Evolutionary conservation across 73 alveolate genomes (phyloP).

Genomic region (Paramecium octaurelia): DNA sequence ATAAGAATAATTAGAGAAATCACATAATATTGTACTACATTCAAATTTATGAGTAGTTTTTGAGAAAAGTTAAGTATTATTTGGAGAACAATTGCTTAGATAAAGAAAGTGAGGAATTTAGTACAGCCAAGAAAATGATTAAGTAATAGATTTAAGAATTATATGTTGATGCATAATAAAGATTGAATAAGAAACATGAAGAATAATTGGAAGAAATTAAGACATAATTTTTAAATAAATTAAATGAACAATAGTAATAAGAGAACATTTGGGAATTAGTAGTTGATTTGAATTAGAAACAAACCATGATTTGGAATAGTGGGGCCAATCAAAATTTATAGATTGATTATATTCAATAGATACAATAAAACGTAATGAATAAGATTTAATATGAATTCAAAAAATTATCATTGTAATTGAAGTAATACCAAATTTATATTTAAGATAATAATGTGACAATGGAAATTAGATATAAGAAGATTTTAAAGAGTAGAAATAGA

Average conservation of each 20-base stretch:
- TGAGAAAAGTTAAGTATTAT: background rate
- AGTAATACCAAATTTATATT: background rate
- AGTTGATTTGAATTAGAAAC: background rate
- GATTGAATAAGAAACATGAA: slow-evolving; percentile 7
- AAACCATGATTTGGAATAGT: background rate
- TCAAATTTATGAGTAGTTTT: background rate
- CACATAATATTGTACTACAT: background rate
- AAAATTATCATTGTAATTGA: background rate
- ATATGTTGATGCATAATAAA: background rate
- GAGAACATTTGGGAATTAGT: background rate
- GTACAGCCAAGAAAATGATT: background rate
- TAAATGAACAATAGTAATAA: background rate
- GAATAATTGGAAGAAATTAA: background rate
- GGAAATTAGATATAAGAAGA: background rate
- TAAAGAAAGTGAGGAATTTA: slow-evolving; percentile 22
- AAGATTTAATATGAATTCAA: background rate
- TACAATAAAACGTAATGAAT: background rate
- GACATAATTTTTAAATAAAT: background rate
- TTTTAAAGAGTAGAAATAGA: background rate
- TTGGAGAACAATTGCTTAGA: slow-evolving; percentile 2
- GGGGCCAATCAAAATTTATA: slow-evolving; percentile 6
- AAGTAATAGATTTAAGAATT: background rate
- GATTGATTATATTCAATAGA: background rate
- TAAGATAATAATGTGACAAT: background rate
- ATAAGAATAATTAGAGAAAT: background rate